These are phyloP conservation scores for Paradendryphiella salina DNA, from an alignment of 2,329 filamentous ascomycete species.

Conservation along the genomic window DNA sequence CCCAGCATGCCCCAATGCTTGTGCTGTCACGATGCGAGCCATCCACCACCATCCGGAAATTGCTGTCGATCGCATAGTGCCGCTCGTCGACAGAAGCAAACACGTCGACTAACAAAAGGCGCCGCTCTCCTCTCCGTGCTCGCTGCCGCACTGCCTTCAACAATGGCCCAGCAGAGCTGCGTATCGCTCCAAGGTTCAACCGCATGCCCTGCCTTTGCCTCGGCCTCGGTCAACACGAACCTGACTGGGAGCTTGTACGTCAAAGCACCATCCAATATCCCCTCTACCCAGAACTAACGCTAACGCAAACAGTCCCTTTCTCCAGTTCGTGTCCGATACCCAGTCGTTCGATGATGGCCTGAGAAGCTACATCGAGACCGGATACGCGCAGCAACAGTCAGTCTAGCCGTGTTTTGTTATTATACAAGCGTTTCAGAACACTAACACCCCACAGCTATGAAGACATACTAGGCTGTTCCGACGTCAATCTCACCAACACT, in stretches of 20 bases:
- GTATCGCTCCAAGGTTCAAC: conserved; percentile 72
- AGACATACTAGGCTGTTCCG: conserved; percentile 75
- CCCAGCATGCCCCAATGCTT: conserved; percentile 26
- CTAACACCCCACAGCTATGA: conserved; percentile 68
- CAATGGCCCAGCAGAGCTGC: conserved; percentile 53
- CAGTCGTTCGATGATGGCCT: conserved; percentile 78
- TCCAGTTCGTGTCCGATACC: conserved; percentile 76
- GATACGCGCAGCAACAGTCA: conserved; percentile 79
- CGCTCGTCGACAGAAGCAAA: conserved; percentile 30
- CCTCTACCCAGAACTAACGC: neutral
- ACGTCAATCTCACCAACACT: conserved; percentile 76
- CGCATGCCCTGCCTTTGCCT: conserved; percentile 71
- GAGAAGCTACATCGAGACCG: conserved; percentile 69
- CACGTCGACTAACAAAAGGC: conserved; percentile 19
- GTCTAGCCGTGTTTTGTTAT: conserved; percentile 29
- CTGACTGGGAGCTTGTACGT: conserved; percentile 66
- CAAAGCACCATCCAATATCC: conserved; percentile 6
- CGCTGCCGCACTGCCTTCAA: conserved; percentile 35
- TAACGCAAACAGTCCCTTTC: conserved; percentile 69
- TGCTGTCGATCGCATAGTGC: conserved; percentile 14
- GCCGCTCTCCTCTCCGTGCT: conserved; percentile 32
- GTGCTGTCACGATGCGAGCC: conserved; percentile 13
- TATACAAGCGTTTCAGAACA: neutral
- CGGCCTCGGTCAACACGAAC: conserved; percentile 71
- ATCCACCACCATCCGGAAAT: conserved; percentile 10